Percentiles rank a stretch among this genome's conserved stretches.
Evolutionary conservation across 345 rosid genomes (phyloP).

Genomic region (Anacardium occidentale): DNA sequence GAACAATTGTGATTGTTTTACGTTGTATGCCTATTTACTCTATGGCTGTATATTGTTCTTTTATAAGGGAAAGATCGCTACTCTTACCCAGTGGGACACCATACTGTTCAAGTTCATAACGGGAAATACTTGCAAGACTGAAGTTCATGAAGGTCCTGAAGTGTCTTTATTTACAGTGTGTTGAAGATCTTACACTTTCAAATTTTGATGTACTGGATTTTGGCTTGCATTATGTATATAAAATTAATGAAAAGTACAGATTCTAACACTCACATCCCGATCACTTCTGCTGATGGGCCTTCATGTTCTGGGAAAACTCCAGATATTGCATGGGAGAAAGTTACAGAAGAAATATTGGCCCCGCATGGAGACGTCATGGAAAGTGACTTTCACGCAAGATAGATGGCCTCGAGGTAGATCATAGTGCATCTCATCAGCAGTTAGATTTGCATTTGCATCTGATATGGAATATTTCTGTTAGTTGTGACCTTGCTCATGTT

Average conservation of each 20-base stretch:
- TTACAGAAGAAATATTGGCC: conserved; percentile 65
- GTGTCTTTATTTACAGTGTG: conserved; percentile 81
- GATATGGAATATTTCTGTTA: no score
- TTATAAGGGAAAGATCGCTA: conserved; percentile 82
- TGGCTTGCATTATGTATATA: neutral
- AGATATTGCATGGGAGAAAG: conserved; percentile 72
- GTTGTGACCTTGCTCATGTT: neutral
- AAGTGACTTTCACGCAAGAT: conserved; percentile 77
- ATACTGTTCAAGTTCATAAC: conserved; percentile 57
- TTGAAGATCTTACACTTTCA: conserved; percentile 19
- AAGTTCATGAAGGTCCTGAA: conserved; percentile 71
- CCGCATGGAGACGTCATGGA: conserved; percentile 57
- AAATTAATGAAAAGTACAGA: neutral
- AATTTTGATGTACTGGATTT: conserved; percentile 11
- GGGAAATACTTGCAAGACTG: conserved; percentile 61
- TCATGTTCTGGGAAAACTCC: conserved; percentile 77
- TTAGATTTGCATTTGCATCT: conserved; percentile 8
- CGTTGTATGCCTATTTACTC: conserved; percentile 8
- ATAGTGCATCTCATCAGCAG: conserved; percentile 1
- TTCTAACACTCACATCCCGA: conserved; percentile 40
- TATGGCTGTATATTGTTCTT: conserved; percentile 15
- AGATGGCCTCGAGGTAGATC: conserved; percentile 67
- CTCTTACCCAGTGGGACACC: conserved; percentile 90
- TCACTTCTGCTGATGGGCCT: conserved; percentile 50
- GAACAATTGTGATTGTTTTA: neutral